Evolutionary conservation across 192 early-diverging fungal genomes (phyloP).

Genomic region (Coemansia sp.): DNA sequence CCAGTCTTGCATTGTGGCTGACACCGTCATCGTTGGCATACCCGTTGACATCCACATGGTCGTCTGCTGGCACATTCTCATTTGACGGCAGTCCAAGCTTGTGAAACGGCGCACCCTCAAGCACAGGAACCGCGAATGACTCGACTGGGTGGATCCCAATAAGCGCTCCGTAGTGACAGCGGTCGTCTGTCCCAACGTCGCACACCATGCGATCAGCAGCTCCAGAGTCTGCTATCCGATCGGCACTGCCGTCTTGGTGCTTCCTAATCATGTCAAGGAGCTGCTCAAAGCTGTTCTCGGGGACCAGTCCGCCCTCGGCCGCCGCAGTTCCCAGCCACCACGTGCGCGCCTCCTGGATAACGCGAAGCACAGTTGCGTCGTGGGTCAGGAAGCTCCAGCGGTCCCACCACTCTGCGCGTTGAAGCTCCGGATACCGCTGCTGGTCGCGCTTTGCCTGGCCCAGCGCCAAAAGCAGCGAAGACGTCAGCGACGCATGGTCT

Average conservation of each 20-base stretch:
- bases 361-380: conserved; percentile 43
- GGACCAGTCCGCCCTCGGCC: conserved; percentile 6
- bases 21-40: background rate
- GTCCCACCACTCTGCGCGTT: conserved; percentile 46
- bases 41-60: background rate
- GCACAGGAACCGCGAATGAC: conserved; percentile 15
- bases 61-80: background rate
- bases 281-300: conserved; percentile 32
- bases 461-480: conserved; percentile 48
- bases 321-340: conserved; percentile 36
- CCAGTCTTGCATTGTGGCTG: background rate
- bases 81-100: conserved; percentile 22
- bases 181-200: conserved; percentile 5
- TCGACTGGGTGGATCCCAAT: conserved; percentile 40
- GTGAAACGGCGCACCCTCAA: conserved; percentile 27
- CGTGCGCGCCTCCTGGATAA: conserved; percentile 45
- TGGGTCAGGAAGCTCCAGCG: conserved; percentile 49
- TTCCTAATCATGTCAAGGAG: conserved; percentile 26
- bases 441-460: conserved; percentile 37
- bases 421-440: conserved; percentile 48
- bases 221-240: conserved; percentile 2
- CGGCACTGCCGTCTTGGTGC: conserved; percentile 5
- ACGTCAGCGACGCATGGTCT: conserved; percentile 44
- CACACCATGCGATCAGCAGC: conserved; percentile 14
- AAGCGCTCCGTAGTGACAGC: conserved; percentile 28